These are phyloP conservation scores for Colletotrichum salicis DNA, from an alignment of 2,329 filamentous ascomycete genomes.

Conservation along the genomic window DNA sequence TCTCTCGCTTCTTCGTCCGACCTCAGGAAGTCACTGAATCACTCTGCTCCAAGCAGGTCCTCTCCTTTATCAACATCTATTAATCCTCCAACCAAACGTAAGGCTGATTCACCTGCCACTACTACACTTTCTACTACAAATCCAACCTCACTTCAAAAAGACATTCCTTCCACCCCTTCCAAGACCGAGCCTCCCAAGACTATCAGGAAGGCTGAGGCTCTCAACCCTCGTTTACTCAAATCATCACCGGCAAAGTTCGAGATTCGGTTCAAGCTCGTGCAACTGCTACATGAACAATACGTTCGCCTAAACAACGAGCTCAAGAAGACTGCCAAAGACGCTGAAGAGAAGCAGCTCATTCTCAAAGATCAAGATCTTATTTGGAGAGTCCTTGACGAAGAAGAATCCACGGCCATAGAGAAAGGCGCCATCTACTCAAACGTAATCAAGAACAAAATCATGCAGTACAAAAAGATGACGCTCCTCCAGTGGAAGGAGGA, in stretches of 20 bases:
- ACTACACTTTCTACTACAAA: conserved; percentile 10
- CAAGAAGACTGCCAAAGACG: conserved; percentile 59
- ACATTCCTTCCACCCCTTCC: conserved; percentile 23
- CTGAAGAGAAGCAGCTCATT: conserved; percentile 62
- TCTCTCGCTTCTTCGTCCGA: conserved; percentile 32
- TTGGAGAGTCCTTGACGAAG: conserved; percentile 77
- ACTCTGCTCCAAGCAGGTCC: conserved; percentile 16
- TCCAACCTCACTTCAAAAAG: conserved; percentile 9
- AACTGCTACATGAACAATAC: conserved; percentile 73
- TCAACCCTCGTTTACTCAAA: conserved; percentile 75
- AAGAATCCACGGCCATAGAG: conserved; percentile 77
- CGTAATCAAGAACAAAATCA: conserved; percentile 83
- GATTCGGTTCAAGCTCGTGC: conserved; percentile 67
- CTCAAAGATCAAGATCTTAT: conserved; percentile 75
- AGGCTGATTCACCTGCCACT: conserved; percentile 23
- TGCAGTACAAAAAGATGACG: conserved; percentile 80
- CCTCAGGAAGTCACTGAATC: conserved; percentile 16
- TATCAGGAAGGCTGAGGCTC: conserved; percentile 58
- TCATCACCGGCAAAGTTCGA: conserved; percentile 67
- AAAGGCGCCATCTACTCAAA: conserved; percentile 81
- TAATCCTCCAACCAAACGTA: conserved; percentile 22
- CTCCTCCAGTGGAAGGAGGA: conserved; percentile 77
- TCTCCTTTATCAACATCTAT: conserved; percentile 26
- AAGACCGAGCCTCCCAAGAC: conserved; percentile 32
- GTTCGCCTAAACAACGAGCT: conserved; percentile 74